Base-by-base conservation (phyloP, 768 basidiomycete genomes). In the Nevesoporus exiguus region DNA sequence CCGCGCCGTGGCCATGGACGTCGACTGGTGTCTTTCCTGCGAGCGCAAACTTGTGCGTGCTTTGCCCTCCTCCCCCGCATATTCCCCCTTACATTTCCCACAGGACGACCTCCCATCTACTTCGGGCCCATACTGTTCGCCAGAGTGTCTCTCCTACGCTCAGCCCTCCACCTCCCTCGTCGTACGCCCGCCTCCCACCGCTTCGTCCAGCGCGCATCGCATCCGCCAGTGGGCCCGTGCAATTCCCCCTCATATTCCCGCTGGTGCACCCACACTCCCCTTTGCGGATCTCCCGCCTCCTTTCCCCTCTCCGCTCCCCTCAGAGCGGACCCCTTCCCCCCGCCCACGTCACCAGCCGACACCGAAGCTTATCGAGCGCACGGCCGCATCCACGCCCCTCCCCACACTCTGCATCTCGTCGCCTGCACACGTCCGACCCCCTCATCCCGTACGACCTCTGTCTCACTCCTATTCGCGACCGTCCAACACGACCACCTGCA, bases 21-120 rank as follows among this genome's bases (percentile, higher is more conserved):
- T 79, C 59, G 80, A 86, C 74, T 86, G 84, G 83, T 90, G 87
- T 67, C 74, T 88, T 60, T 74, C 76, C 51, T 90, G 87, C 75
- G 76, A 77, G 59, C 76, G 78, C 58, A 79, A 77, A 60, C 69
- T 84, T 58, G 86, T 81, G 67, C 34, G 82, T 80, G 0, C 22
- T 11, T 7, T 11, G 7, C 10, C 11, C 11, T 19, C 2, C 14
- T 31, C 44, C 46, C 51, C 31, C 30, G 36, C 3, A 5, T 48
- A 7, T 17, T 6, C 41, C 17, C 34, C 31, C 52, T 52, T 19
- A 52, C 41, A 0, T 1, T 2, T 36, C 14, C 33, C 58, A 54
- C 66, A 68, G 61, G 57, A 64, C n/a, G 54, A 51, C 50, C 50
- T 50, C 44, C 53, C 56, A 45, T 63, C 80, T 27, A 66, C 68